Evolutionary conservation across 176 grass and related monocot genomes (phyloP).

Genomic region (Lolium multiflorum): DNA sequence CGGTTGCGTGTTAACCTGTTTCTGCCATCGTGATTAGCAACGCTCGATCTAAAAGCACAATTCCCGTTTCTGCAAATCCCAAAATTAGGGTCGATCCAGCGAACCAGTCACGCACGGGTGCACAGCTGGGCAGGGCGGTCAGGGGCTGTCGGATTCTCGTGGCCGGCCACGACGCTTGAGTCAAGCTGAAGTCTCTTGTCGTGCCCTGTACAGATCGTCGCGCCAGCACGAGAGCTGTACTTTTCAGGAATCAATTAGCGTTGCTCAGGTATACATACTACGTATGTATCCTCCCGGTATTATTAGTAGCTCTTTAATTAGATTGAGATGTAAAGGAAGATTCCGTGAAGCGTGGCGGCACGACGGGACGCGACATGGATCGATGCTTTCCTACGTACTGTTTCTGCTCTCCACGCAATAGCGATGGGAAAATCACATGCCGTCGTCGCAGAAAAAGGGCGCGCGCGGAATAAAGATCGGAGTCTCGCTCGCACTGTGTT

Average conservation of each 20-base stretch:
- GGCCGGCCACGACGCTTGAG: neutral
- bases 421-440: constrained; percentile 41
- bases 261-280: neutral
- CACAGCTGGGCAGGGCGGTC: neutral
- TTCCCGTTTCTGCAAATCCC: neutral
- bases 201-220: neutral
- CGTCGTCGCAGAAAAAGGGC: neutral
- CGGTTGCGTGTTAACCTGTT: neutral
- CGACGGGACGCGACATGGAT: constrained; percentile 29
- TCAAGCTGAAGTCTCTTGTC: neutral
- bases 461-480: constrained; percentile 1
- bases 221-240: neutral
- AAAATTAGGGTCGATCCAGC: neutral
- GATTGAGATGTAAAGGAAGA: constrained; percentile 17
- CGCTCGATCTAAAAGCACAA: neutral
- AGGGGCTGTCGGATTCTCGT: constrained; percentile 33
- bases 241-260: constrained; percentile 6
- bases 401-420: constrained; percentile 11
- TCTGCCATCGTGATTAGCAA: neutral
- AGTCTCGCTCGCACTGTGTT: too few species aligned
- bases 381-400: constrained; percentile 32
- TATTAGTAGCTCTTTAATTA: neutral
- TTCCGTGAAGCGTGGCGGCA: constrained; percentile 10
- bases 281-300: neutral
- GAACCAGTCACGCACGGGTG: neutral